These are phyloP conservation scores for Amanita polypyramis DNA, from an alignment of 768 basidiomycete species.

Conservation along the genomic window DNA sequence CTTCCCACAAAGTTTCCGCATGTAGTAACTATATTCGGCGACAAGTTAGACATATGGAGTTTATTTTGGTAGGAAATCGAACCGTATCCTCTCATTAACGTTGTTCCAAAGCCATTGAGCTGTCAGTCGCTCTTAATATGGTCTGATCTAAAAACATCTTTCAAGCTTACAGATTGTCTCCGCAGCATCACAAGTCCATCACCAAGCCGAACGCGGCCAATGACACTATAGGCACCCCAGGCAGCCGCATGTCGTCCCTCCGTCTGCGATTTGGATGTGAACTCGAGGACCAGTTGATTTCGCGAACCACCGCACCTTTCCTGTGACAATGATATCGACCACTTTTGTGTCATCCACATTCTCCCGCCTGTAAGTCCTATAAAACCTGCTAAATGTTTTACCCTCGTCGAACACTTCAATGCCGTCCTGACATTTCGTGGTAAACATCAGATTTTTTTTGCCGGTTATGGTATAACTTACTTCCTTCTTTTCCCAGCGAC, in stretches of 20 bases:
- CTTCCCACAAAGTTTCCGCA: constrained; percentile 43
- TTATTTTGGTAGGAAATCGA: constrained; percentile 4
- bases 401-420: constrained; percentile 27
- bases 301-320: constrained; percentile 27
- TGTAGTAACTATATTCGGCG: constrained; percentile 28
- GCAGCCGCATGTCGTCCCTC: constrained; percentile 34
- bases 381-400: constrained; percentile 26
- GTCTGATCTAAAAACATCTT: not conserved
- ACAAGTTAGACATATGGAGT: not conserved
- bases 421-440: constrained; percentile 29
- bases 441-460: not conserved
- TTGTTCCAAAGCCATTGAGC: constrained; percentile 21
- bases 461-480: constrained; percentile 21
- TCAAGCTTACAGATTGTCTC: constrained; percentile 36
- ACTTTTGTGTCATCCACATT: constrained; percentile 15
- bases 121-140: constrained; percentile 8
- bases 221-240: constrained; percentile 47
- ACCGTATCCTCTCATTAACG: constrained; percentile 42
- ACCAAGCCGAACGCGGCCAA: constrained; percentile 45
- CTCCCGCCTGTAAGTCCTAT: constrained; percentile 24
- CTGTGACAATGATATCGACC: constrained; percentile 42
- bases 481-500: constrained; percentile 24
- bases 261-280: constrained; percentile 22
- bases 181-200: constrained; percentile 51
- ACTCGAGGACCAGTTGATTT: not conserved